Evolutionary conservation across 192 early-diverging fungal genomes (phyloP).

Genomic region (Geranomyces michiganensis): DNA sequence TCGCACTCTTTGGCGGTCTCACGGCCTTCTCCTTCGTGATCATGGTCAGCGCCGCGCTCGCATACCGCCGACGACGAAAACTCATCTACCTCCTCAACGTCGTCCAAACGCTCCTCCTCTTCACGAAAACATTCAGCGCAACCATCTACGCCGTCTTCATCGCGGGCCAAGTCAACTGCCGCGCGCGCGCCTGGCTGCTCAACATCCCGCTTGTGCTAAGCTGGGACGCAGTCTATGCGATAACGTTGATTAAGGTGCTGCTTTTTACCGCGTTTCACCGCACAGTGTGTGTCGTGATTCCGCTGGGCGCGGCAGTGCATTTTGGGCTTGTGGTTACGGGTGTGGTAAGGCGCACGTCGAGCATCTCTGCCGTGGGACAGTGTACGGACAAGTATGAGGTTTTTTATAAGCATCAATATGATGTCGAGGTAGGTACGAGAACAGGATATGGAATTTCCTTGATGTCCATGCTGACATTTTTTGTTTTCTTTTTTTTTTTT

Average conservation of each 20-base stretch:
- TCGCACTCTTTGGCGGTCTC: constrained; percentile 26
- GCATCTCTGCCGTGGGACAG: constrained; percentile 9
- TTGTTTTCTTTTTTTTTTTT: not conserved
- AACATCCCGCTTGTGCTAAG: constrained; percentile 15
- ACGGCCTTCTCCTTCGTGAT: constrained; percentile 4
- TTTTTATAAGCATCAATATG: constrained; percentile 40
- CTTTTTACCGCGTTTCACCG: constrained; percentile 30
- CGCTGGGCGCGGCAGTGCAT: constrained; percentile 20
- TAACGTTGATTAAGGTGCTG: constrained; percentile 35
- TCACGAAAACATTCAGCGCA: constrained; percentile 32
- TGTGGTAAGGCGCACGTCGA: not conserved
- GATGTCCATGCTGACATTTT: not conserved
- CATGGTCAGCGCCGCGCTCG: not conserved
- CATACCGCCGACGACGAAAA: constrained; percentile 19
- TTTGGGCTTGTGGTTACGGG: constrained; percentile 20
- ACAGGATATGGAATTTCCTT: too few relatives aligned
- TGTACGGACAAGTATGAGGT: constrained; percentile 29
- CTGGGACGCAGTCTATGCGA: constrained; percentile 28
- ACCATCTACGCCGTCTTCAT: constrained; percentile 20
- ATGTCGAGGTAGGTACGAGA: constrained; percentile 27
- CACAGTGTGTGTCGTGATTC: constrained; percentile 6
- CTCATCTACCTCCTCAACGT: constrained; percentile 37
- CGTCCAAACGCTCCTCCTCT: constrained; percentile 15
- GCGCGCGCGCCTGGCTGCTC: constrained; percentile 28
- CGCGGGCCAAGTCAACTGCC: constrained; percentile 14